A percentile compares a stretch with the other conserved stretches of the same genome.
phyloP scores from a whole-genome alignment of 495 filamentous ascomycete species.

The Daldinia decipiens region DNA sequence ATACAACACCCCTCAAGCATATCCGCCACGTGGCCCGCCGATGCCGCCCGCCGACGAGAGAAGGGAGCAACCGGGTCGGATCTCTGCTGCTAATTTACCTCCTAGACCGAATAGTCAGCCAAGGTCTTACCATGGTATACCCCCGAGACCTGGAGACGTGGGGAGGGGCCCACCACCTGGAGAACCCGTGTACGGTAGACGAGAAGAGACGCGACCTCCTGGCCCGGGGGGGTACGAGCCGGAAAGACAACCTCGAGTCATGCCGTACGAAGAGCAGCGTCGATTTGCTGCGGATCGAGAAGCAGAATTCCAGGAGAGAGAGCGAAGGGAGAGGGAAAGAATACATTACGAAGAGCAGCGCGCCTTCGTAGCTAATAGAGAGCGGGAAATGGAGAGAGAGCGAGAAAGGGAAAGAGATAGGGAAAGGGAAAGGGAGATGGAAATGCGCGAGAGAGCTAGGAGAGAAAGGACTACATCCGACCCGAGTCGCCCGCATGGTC shows the following conservation, averaged over 20 bases:
- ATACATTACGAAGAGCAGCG: slow-evolving; percentile 53
- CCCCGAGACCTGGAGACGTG: slow-evolving; percentile 53
- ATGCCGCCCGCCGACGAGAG: slow-evolving; percentile 54
- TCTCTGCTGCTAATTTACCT: slow-evolving; percentile 51
- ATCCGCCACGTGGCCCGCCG: slow-evolving; percentile 53
- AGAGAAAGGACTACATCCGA: slow-evolving; percentile 49
- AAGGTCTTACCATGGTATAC: slow-evolving; percentile 56
- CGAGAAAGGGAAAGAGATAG: slow-evolving; percentile 53
- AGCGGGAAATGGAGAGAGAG: slow-evolving; percentile 50
- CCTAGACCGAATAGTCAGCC: slow-evolving; percentile 64
- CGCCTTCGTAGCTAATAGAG: slow-evolving; percentile 42
- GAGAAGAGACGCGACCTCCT: slow-evolving; percentile 53
- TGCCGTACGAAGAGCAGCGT: slow-evolving; percentile 49
- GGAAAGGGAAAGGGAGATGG: slow-evolving; percentile 45
- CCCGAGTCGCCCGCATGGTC: slow-evolving; percentile 38
- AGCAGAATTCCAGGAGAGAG: slow-evolving; percentile 44
- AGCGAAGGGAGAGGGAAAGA: slow-evolving; percentile 45
- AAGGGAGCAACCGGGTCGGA: slow-evolving; percentile 55
- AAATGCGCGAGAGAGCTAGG: slow-evolving; percentile 47
- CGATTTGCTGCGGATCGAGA: slow-evolving; percentile 38
- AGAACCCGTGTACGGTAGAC: slow-evolving; percentile 54
- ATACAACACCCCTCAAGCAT: slow-evolving; percentile 65
- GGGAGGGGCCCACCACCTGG: slow-evolving; percentile 51
- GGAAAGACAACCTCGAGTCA: slow-evolving; percentile 52
- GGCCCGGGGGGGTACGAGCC: slow-evolving; percentile 56